Evolutionary conservation across 2,329 filamentous ascomycete genomes (phyloP).

Genomic region (Aspergillus floridensis): DNA sequence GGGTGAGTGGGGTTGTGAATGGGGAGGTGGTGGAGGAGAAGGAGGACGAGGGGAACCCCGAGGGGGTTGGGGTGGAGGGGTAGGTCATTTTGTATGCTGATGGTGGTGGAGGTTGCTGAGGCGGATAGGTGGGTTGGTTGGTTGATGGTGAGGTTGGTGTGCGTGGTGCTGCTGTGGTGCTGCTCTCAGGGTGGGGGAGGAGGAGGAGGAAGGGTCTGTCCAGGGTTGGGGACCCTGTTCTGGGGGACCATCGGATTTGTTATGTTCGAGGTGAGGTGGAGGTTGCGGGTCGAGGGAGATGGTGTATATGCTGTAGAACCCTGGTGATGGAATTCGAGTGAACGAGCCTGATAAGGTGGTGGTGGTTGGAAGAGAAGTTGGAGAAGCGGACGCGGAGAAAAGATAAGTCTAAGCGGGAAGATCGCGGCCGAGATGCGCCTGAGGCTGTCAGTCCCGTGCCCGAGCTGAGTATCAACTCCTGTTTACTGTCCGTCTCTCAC

Average conservation of each 20-base stretch:
- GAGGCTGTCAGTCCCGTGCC: constrained; percentile 10
- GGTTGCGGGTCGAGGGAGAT: too few species aligned
- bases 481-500: too few species aligned
- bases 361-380: background rate
- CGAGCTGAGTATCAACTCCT: too few species aligned
- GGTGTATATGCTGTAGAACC: too few species aligned
- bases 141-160: too few species aligned
- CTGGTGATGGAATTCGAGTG: background rate
- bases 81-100: too few species aligned
- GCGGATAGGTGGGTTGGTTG: too few species aligned
- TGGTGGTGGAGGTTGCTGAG: too few species aligned
- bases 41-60: too few species aligned
- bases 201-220: background rate
- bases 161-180: too few species aligned
- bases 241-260: background rate
- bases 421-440: background rate
- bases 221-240: background rate
- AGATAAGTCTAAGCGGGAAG: background rate
- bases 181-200: background rate
- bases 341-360: background rate
- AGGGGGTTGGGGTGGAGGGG: too few species aligned
- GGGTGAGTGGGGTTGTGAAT: constrained; percentile 43
- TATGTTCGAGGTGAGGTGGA: background rate
- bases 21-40: too few species aligned
- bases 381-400: constrained; percentile 1